Evolutionary conservation across 352 stramenopile genomes (phyloP), one percentile per base, ranked within the genome.

Genomic region (Phytophthora sojae): DNA sequence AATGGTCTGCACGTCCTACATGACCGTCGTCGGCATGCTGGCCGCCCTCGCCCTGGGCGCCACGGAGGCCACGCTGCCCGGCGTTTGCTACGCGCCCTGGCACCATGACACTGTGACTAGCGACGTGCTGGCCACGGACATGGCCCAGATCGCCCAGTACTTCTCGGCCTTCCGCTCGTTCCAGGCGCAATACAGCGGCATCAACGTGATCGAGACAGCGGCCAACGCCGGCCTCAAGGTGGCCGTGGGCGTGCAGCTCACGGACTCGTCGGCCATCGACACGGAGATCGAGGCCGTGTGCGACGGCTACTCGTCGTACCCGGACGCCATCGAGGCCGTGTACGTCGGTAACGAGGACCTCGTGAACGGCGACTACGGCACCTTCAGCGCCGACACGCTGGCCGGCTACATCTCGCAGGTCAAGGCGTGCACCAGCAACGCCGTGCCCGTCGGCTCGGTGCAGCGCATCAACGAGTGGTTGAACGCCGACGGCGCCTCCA

Each of bases 321-420:
- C 82, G 3, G 54, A 74, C 17, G 72, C 52, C 1, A 76, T 94
- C 25, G 68, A 89, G 23, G 82, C 84, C 9, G 85, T 94, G 55
- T 92, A 90, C 73, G 83, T 89, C 23, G 86, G 86, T 50, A 94
- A 91, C 70, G 86, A 94, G 58, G 81, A 93, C 75, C 72, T 93
- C 4, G 63, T 73, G 51, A 88, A 88, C 63, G 83, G 69, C 17
- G 71, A 69, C 59, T 86, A 76, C 39, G 82, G 80, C 21, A 71
- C 64, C 4, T 80, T 58, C 62, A 72, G 69, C 21, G 79, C 75
- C 52, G 57, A 57, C 32, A 60, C 75, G 25, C 76, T 91, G 49
- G 52, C 74, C 51, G 73, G 66, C 8, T 84, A 83, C 67, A 88
- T 92, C 60, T 62, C 74, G 42, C 75, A 84, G 45, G 68, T 92